Conservation (phyloP, 768 basidiomycete genomes). For the Rhizopogon roseolus region DNA sequence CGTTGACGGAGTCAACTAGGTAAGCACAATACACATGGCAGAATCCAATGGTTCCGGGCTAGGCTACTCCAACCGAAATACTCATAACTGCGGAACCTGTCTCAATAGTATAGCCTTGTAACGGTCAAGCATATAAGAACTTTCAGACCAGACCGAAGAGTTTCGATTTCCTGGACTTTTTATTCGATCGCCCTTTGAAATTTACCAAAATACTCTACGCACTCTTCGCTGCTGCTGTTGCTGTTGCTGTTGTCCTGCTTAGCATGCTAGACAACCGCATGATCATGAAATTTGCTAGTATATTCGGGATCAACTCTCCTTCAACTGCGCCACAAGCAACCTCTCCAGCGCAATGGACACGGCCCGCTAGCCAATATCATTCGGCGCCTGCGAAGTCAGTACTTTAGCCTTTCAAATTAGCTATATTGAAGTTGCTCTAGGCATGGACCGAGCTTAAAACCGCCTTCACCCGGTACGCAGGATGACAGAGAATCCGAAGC, state of each 20-base stretch:
- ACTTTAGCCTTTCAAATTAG: background rate
- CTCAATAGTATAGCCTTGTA: constrained; percentile 22
- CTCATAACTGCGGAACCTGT: constrained; percentile 8
- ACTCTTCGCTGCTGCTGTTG: constrained; percentile 11
- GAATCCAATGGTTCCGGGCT: background rate
- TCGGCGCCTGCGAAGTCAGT: constrained; percentile 13
- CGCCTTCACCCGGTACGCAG: constrained; percentile 4
- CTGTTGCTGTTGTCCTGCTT: constrained; percentile 15
- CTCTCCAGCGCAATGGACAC: constrained; percentile 10
- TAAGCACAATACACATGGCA: constrained; percentile 15
- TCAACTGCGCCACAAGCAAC: constrained; percentile 14
- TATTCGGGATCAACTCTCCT: constrained; percentile 20
- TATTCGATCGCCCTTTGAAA: constrained; percentile 7
- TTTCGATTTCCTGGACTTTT: background rate
- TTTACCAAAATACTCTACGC: constrained; percentile 24
- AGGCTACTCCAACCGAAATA: constrained; percentile 8
- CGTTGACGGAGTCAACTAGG: constrained; percentile 4
- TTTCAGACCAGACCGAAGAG: background rate
- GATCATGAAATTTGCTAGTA: constrained; percentile 27
- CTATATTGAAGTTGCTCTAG: constrained; percentile 1
- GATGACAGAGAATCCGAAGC: constrained; percentile 6
- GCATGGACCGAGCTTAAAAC: constrained; percentile 12
- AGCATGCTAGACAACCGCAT: constrained; percentile 29
- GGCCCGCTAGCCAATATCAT: constrained; percentile 20
- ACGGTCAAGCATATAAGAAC: constrained; percentile 19